These are phyloP conservation scores for Coleophoma cylindrospora DNA, from an alignment of 2,329 filamentous ascomycete genomes.

Conservation along the genomic window DNA sequence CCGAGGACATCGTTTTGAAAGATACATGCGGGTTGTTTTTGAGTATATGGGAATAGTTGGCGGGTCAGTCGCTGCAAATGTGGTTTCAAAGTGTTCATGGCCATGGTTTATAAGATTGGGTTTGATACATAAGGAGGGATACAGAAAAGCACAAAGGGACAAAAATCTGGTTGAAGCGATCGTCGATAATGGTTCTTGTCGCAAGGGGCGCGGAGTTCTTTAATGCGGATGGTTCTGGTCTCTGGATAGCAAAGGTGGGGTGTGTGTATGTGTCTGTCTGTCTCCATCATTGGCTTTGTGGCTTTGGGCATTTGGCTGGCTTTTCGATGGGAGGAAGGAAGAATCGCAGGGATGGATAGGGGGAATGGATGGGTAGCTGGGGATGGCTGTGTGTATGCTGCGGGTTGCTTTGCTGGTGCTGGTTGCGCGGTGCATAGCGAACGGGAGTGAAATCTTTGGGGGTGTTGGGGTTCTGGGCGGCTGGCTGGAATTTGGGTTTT, in stretches of 20 bases:
- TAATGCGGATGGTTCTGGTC: slow-evolving; percentile 23
- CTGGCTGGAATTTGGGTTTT: not conserved
- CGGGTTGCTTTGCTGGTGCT: not conserved
- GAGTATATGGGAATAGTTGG: slow-evolving; percentile 12
- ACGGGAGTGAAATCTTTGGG: slow-evolving; percentile 2
- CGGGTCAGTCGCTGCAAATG: slow-evolving; percentile 8
- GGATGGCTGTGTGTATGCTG: not conserved
- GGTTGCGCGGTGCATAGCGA: slow-evolving; percentile 3
- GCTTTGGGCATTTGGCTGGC: not conserved
- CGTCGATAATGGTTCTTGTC: slow-evolving; percentile 13
- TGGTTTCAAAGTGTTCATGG: too few relatives aligned
- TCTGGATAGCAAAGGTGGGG: slow-evolving; percentile 9
- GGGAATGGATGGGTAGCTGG: not conserved
- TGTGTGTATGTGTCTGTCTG: too few relatives aligned
- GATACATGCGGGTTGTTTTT: slow-evolving; percentile 15
- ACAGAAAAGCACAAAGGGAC: slow-evolving; percentile 16
- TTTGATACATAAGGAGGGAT: slow-evolving; percentile 6
- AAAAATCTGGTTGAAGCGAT: not conserved
- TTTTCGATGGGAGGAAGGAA: slow-evolving; percentile 1
- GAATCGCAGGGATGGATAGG: not conserved
- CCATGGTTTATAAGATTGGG: slow-evolving; percentile 15
- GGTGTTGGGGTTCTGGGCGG: not conserved
- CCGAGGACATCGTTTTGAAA: slow-evolving; percentile 18
- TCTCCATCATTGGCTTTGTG: not conserved
- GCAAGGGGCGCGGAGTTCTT: slow-evolving; percentile 26